Conservation (phyloP, 208 protist genomes). For the Eutreptiella sp. region DNA sequence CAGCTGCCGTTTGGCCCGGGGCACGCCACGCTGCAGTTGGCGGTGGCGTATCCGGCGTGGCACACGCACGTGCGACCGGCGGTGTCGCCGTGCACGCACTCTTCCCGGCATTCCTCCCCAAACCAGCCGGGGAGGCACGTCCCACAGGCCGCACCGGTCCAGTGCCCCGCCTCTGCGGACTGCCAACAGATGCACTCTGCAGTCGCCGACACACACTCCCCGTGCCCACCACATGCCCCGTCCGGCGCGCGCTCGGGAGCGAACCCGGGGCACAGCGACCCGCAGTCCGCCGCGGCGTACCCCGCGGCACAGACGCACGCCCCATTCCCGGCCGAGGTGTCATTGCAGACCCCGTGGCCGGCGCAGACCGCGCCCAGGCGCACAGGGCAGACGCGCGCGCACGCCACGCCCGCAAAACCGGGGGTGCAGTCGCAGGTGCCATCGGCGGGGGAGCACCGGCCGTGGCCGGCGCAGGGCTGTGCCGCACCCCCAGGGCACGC, state of each 20-base stretch:
- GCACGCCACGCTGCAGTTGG: constrained; percentile 9
- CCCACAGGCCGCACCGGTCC: background rate
- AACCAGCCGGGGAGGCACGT: background rate
- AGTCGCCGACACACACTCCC: background rate
- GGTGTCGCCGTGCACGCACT: too few species aligned
- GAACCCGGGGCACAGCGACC: constrained; percentile 6
- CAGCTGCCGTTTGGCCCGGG: too few species aligned
- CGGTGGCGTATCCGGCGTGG: constrained; percentile 10
- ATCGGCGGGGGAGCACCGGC: too few species aligned
- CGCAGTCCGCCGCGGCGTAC: background rate
- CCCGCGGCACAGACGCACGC: background rate
- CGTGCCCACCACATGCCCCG: background rate
- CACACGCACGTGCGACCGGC: too few species aligned
- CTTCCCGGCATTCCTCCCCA: too few species aligned
- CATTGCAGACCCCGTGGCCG: background rate
- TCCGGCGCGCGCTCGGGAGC: too few species aligned
- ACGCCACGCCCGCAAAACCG: background rate
- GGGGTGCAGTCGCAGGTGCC: background rate
- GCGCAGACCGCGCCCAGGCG: background rate
- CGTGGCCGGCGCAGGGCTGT: too few species aligned
- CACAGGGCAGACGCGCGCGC: background rate
- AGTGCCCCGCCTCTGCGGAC: background rate
- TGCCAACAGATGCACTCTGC: background rate
- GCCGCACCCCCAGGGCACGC: constrained; percentile 14
- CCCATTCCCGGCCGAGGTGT: background rate